A percentile compares a stretch with the other conserved stretches of the same genome.
Evolutionary conservation across 108 stramenopile genomes (phyloP).

Genomic region (Pseudonitzschia multiseries): DNA sequence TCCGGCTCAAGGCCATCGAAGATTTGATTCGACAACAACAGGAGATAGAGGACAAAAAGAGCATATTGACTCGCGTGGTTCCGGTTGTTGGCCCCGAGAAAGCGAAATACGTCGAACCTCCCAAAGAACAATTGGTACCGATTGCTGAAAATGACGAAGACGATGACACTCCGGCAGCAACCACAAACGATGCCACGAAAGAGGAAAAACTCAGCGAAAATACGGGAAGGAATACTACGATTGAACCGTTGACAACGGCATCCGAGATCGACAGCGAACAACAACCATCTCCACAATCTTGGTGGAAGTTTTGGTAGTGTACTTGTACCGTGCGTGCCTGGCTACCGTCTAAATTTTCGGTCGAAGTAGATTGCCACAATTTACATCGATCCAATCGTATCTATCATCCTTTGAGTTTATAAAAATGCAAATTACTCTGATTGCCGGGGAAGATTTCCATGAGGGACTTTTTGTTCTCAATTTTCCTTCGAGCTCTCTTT

Average conservation of each 20-base stretch:
- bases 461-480: background rate
- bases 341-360: background rate
- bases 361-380: background rate
- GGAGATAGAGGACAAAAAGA: slow-evolving; percentile 1
- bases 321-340: background rate
- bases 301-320: slow-evolving; percentile 24
- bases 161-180: background rate
- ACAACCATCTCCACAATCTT: background rate
- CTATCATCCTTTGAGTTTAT: no score
- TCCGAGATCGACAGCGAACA: background rate
- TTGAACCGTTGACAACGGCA: slow-evolving; percentile 3
- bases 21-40: slow-evolving; percentile 27
- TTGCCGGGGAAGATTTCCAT: background rate
- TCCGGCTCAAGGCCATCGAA: slow-evolving; percentile 69
- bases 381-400: background rate
- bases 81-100: slow-evolving; percentile 33
- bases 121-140: slow-evolving; percentile 36
- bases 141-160: slow-evolving; percentile 44
- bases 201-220: background rate
- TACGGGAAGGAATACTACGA: background rate
- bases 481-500: background rate
- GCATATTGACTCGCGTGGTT: slow-evolving; percentile 3
- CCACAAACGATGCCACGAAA: background rate
- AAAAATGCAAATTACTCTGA: no score
- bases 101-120: slow-evolving; percentile 48